Evolutionary conservation across 2,329 filamentous ascomycete species (phyloP), one percentile per base, ranked within the genome.

Genomic region (Pseudogymnoascus sp.): DNA sequence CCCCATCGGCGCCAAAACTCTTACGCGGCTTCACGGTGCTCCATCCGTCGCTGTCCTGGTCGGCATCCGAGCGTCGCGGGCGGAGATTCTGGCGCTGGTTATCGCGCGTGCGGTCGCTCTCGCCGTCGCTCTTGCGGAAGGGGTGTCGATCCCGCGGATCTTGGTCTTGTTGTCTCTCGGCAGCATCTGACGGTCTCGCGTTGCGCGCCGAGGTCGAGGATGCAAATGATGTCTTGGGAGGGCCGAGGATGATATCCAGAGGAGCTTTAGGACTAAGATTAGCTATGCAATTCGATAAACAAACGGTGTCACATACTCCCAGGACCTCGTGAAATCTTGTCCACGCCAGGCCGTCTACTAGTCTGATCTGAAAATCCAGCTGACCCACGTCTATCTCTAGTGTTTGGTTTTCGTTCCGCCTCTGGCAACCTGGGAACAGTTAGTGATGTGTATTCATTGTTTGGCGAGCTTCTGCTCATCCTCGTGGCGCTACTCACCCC

Each of bases 171-270:
- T 69, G 63, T 2, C 74, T 69, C 65, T 82, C 84, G 26, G 85
- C 80, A 26, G 74, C 75, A 57, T 83, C 81, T 57, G 77, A 74
- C 12, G 74, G 73, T 26, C 61, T 68, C 71, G 63, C 39, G 61
- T 67, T 71, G 64, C 82, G 79, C 58, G 77, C 73, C 30, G 82
- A 77, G 61, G 88, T 89, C 19, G 86, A 82, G 1, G 91, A 95
- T 59, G 89, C 83, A 72, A 96, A 96, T 45, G 84, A 83, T 52
- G 84, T 89, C 72, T 89, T 89, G 1, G 91, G 89, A 18, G 91
- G 91, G 12, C 89, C 91, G 61, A 96, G 86, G 61, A 94, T 81
- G 61, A 95, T 88, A 64, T 95, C 90, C 67, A 95, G 92, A 68
- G 82, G 76, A 71, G 82, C 84, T 88, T 66, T 61, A 61, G 9